Base-by-base conservation (phyloP, 495 filamentous ascomycete species). In the Thozetella sp. region DNA sequence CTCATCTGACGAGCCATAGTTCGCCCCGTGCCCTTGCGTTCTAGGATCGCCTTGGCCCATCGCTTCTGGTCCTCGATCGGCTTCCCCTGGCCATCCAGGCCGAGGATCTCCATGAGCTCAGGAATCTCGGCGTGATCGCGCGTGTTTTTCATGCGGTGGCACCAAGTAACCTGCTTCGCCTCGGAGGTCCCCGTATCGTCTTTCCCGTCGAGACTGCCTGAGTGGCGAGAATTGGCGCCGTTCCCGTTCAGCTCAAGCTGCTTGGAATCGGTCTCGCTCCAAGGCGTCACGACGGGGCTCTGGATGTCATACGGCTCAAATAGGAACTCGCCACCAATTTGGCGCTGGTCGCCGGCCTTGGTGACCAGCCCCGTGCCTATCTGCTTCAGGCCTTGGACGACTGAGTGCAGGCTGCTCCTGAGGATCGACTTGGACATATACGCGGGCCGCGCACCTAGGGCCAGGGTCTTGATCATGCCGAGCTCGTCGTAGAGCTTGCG, bases 251-350 rank as follows among this genome's bases (percentile, higher is more conserved):
- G 22, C 51, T 54, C 52, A 22, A 70, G 53, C 20, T 63, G 55
- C 53, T 55, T 57, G 4, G n/a, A n/a, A n/a, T 59, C 63, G 43
- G 64, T 57, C 48, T 71, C 71, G 12, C 60, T 55, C 43, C 58
- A 64, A 48, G 76, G 71, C 12, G 72, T 72, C 9, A 62, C 27
- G 3, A 76, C 66, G 0, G 73, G 72, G 0, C 70, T 70, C 25
- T 69, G 67, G 34, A 77, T 22, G 4, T 65, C 57, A 13, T 67
- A 20, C 1, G 79, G 72, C 68, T 92, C 90, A 63, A 93, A 93
- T 45, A 96, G 58, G 64, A 96, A 93, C 72, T 97, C 93, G 0
- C 92, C 93, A 2, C 93, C 93, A 22, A 91, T 86, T 73, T 94
- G 89, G 54, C 81, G 77, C 52, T 78, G 74, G 64, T 90, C 86